phyloP scores from a whole-genome alignment of 768 basidiomycete species.

The Gyrodon lividus region DNA sequence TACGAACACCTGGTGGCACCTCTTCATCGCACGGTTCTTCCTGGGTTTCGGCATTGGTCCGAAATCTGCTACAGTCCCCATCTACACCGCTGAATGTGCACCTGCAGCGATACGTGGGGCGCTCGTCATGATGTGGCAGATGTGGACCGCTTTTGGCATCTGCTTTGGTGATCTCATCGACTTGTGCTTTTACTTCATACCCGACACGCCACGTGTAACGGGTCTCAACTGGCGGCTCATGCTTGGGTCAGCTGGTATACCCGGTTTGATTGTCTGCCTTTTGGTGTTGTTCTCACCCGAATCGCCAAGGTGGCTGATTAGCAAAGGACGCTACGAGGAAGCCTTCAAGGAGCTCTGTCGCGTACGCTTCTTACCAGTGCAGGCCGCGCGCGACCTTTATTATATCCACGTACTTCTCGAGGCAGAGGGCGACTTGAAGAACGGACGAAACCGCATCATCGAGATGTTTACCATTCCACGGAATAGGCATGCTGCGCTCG shows the following conservation, averaged over 20 bases:
- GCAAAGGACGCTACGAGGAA: conserved; percentile 62
- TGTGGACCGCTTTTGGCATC: conserved; percentile 84
- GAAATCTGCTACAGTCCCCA: conserved; percentile 58
- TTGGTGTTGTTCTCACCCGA: conserved; percentile 51
- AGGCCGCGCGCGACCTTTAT: conserved; percentile 75
- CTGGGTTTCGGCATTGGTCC: conserved; percentile 40
- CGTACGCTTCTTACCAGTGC: conserved; percentile 62
- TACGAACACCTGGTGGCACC: conserved; percentile 50
- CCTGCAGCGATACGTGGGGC: conserved; percentile 80
- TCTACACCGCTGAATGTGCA: conserved; percentile 66
- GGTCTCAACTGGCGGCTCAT: conserved; percentile 77
- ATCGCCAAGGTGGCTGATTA: conserved; percentile 80
- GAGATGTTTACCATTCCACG: conserved; percentile 76
- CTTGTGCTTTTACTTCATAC: conserved; percentile 51
- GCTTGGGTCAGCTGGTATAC: conserved; percentile 61
- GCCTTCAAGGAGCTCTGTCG: conserved; percentile 62
- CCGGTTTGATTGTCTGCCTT: conserved; percentile 38
- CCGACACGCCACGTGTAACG: conserved; percentile 40
- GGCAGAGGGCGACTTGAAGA: conserved; percentile 54
- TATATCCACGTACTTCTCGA: conserved; percentile 68
- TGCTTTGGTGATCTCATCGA: conserved; percentile 67
- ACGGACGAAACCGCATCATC: conserved; percentile 49
- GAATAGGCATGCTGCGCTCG: conserved; percentile 56
- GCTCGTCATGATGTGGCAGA: conserved; percentile 85
- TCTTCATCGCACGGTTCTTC: conserved; percentile 47